Conservation (phyloP, 1,139 yeast species). For the Lodderomyces theae region DNA sequence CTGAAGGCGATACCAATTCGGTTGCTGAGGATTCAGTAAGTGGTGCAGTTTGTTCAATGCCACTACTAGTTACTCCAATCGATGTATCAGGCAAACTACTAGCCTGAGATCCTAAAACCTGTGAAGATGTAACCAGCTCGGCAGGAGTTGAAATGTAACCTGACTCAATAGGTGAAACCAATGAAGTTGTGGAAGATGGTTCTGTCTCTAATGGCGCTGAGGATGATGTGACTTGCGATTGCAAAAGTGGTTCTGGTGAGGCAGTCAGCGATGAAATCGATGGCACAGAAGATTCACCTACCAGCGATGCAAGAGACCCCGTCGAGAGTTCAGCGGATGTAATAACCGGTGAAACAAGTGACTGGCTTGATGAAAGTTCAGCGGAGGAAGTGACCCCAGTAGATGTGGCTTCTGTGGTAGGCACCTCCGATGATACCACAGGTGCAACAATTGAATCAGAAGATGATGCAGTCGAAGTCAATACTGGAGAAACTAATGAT, state of each 20-base stretch:
- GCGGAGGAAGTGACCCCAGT: not conserved
- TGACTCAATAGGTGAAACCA: not conserved
- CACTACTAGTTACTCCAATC: not conserved
- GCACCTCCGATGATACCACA: not conserved
- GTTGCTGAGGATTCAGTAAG: not conserved
- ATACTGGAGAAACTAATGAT: conserved; percentile 5
- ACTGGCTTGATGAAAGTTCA: not conserved
- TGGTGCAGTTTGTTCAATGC: not conserved
- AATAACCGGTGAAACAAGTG: conserved; percentile 5
- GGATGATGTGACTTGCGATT: not conserved
- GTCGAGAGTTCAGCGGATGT: conserved; percentile 5
- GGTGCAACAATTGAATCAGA: not conserved
- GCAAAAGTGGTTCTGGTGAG: not conserved
- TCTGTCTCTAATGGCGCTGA: too few species aligned
- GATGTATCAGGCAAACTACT: not conserved
- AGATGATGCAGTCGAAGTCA: conserved; percentile 5
- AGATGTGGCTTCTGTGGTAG: not conserved
- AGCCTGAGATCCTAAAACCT: conserved; percentile 3
- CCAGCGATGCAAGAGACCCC: not conserved
- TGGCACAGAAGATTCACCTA: not conserved
- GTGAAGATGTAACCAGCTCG: conserved; percentile 2
- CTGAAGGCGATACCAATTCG: not conserved
- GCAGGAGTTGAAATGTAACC: not conserved
- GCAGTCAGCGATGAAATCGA: not conserved
- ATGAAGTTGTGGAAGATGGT: not conserved